Base-by-base conservation (phyloP, 768 basidiomycete genomes). In the Rhizopogon vulgaris region DNA sequence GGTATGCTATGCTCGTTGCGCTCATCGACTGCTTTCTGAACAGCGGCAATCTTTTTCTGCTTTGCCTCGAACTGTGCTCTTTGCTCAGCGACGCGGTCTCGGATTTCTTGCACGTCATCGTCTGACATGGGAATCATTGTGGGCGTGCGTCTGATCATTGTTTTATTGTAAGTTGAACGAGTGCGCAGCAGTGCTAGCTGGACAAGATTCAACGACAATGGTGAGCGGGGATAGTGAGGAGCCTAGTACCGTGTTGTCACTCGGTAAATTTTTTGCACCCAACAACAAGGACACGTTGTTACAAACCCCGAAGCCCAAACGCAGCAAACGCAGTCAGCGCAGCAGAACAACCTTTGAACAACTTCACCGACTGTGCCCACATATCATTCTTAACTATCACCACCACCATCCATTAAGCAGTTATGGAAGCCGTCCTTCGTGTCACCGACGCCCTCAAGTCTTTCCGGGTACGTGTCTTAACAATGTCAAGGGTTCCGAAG, bases 81-180 rank as follows among this genome's bases (percentile, higher is more conserved):
- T 54, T 79, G 77, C 56, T 77, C 69, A 4, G 80, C 60, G 17
- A 77, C 72, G 60, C 84, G 66, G 45, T 84, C 80, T 38, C 87
- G 81, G 38, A 90, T 73, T 55, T 89, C 87, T 70, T 90, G 85
- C 27, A 92, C 84, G 64, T 91, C 90, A 18, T 74, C 66, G 65
- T 90, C 88, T 54, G 73, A 80, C 80, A 92, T 82, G 27, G 77
- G 78, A 56, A 92, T 86, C 51, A 86, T 75, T 1, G 89, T 89
- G 5, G 90, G 88, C 18, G 77, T 75, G 45, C 89, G 76, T 46
- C 90, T 82, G 62, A 92, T 87, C 90, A 92, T 83, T n/a, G n/a
- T n/a, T n/a, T n/a, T n/a, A n/a, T n/a, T n/a, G n/a, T n/a, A n/a
- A 17, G 38, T 18, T 45, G 22, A 22, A 22, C 22, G 22, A 22